Base-by-base conservation (phyloP, 2,329 filamentous ascomycete genomes). In the Botrytis tulipae region DNA sequence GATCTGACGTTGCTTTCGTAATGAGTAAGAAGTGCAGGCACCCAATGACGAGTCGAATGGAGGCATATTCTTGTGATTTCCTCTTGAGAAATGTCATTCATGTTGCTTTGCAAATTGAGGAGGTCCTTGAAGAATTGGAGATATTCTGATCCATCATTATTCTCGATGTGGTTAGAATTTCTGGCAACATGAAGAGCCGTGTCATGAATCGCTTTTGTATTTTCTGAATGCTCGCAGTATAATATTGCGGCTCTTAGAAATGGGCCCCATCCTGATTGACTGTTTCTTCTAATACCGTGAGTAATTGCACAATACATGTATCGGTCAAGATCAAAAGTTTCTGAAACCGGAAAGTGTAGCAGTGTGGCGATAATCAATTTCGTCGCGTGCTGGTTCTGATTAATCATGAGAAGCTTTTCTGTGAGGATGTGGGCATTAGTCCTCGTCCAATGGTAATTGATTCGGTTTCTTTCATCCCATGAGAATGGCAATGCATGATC, bases 371-470 rank as follows among this genome's bases (percentile, higher is more conserved):
- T 80, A 70, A 94, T 91, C 20, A 82, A 83, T 68, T 87, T 84
- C 2, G 87, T 89, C 3, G 84, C 83, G 2, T 79, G 75, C 0
- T 82, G 81, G 71, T 89, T 90, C 78, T 91, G 87, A 75, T 91
- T 86, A 67, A 92, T 84, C 32, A 84, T 83, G 42, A 94, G 84
- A 40, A 94, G 84, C 79, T 92, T 93, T 78, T 90, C 89, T 37
- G 91, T 80, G 70, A 92, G 89, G n/a, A 89, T 82, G 75, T 87
- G 89, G 7, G 78, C 75, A 37, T 77, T 76, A 48, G 73, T 78
- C 67, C 81, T 77, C 75, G 80, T 78, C 83, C 84, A 86, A 51
- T 85, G 82, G 51, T 81, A 80, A 73, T 85, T 82, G 3, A 90
- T 76, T 3, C 86, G 76, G 42, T 84, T 81, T 20, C 86, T 82